Conservation (phyloP, 2,329 filamentous ascomycete genomes). For the Botrytis cinerea region DNA sequence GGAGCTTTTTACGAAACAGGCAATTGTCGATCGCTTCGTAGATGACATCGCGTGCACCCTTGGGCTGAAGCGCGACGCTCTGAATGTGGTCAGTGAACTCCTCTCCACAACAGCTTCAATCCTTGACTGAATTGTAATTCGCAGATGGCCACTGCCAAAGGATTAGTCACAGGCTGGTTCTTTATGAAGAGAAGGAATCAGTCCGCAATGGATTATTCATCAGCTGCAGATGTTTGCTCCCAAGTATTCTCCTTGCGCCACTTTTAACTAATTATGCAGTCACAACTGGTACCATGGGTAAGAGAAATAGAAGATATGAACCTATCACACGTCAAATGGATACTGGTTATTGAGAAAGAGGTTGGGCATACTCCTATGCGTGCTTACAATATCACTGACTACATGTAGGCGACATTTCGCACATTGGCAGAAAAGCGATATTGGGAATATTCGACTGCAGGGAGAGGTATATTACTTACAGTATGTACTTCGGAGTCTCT, state of each 20-base stretch:
- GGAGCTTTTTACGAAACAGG: constrained; percentile 69
- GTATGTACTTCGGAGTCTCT: constrained; percentile 44
- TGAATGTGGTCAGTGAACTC: constrained; percentile 65
- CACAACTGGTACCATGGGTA: constrained; percentile 61
- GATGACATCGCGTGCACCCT: constrained; percentile 75
- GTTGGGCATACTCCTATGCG: constrained; percentile 42
- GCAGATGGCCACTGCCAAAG: constrained; percentile 73
- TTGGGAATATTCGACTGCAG: constrained; percentile 51
- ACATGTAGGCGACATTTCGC: constrained; percentile 70
- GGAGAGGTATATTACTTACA: constrained; percentile 68
- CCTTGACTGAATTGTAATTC: constrained; percentile 16
- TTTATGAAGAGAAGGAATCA: constrained; percentile 50
- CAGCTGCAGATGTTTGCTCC: constrained; percentile 45
- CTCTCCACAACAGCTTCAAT: background rate
- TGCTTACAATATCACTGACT: constrained; percentile 31
- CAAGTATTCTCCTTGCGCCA: background rate
- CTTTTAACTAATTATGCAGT: constrained; percentile 43
- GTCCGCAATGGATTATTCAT: constrained; percentile 44
- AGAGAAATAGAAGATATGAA: constrained; percentile 53
- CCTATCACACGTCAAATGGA: constrained; percentile 57
- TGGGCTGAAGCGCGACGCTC: constrained; percentile 58
- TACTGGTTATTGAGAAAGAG: constrained; percentile 80
- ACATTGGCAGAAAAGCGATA: constrained; percentile 61
- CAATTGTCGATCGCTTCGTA: constrained; percentile 68
- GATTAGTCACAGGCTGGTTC: constrained; percentile 64